These are phyloP conservation scores for Lobulomyces angularis DNA, from an alignment of 192 early-diverging fungal species.

Conservation along the genomic window DNA sequence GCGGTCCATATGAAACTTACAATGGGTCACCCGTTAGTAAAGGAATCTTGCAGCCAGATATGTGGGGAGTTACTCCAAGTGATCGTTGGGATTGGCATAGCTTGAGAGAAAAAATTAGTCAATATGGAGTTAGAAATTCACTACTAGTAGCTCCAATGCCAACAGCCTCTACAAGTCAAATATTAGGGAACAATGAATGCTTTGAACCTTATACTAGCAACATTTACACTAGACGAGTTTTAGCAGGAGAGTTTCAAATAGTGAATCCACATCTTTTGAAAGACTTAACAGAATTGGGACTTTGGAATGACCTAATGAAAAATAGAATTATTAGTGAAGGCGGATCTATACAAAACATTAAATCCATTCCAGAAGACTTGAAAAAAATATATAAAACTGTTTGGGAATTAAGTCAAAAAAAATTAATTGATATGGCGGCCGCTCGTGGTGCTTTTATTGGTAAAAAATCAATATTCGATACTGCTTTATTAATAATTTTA, in stretches of 20 bases:
- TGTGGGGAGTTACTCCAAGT: constrained; percentile 70
- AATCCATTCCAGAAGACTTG: constrained; percentile 66
- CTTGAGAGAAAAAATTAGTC: constrained; percentile 62
- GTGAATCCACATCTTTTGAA: constrained; percentile 94
- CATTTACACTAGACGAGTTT: constrained; percentile 89
- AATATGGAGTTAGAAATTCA: constrained; percentile 85
- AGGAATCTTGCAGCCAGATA: constrained; percentile 84
- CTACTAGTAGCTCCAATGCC: constrained; percentile 95
- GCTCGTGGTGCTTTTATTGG: constrained; percentile 91
- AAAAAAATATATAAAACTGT: constrained; percentile 96
- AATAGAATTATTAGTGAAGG: constrained; percentile 86
- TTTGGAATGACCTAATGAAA: constrained; percentile 92
- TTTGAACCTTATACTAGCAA: constrained; percentile 76
- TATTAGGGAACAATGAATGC: constrained; percentile 95
- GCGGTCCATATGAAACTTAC: constrained; percentile 80
- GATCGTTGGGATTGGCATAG: constrained; percentile 85
- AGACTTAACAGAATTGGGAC: constrained; percentile 79
- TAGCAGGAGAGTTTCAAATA: constrained; percentile 96
- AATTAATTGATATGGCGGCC: constrained; percentile 81
- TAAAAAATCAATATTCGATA: constrained; percentile 4
- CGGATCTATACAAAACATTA: constrained; percentile 73
- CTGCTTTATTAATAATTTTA: constrained; percentile 4
- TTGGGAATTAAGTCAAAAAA: constrained; percentile 77
- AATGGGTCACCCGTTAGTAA: constrained; percentile 76
- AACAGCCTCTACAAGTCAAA: constrained; percentile 92